Evolutionary conservation across 768 basidiomycete genomes (phyloP).

Genomic region (Tephrocybe sp.): DNA sequence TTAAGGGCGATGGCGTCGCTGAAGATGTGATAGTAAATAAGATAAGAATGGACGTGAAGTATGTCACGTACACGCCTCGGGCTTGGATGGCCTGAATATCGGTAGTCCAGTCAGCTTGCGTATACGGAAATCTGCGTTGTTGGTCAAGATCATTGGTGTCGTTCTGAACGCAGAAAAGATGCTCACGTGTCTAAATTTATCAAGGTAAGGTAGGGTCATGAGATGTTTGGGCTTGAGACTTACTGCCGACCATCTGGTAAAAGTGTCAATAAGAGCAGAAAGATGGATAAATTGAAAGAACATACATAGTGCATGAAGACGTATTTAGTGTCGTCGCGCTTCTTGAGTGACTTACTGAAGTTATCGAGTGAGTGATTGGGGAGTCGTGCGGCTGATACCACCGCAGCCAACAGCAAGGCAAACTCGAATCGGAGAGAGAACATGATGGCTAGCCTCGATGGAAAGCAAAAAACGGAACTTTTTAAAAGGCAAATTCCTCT

Average conservation of each 20-base stretch:
- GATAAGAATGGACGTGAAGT: background rate
- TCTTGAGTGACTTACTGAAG: slow-evolving; percentile 18
- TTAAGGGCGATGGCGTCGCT: slow-evolving; percentile 66
- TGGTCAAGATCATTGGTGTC: background rate
- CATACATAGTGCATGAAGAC: slow-evolving; percentile 52
- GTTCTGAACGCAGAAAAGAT: background rate
- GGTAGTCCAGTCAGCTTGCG: slow-evolving; percentile 34
- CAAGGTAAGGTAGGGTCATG: background rate
- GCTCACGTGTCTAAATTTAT: slow-evolving; percentile 38
- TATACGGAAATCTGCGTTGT: slow-evolving; percentile 34
- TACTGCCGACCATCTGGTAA: slow-evolving; percentile 44
- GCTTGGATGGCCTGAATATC: slow-evolving; percentile 40
- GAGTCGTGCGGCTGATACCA: background rate
- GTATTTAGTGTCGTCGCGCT: slow-evolving; percentile 43
- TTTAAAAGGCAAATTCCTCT: no score
- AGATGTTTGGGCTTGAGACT: slow-evolving; percentile 16
- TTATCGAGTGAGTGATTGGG: background rate
- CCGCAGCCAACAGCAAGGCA: background rate
- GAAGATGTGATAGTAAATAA: slow-evolving; percentile 22
- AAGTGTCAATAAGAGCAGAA: background rate
- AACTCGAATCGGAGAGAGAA: background rate
- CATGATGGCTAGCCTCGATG: background rate
- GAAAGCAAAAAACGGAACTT: no score
- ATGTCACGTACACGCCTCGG: slow-evolving; percentile 36
- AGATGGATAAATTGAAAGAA: background rate